phyloP scores from a whole-genome alignment of 352 stramenopile species.

The Phytopythium cucurbitacearum region DNA sequence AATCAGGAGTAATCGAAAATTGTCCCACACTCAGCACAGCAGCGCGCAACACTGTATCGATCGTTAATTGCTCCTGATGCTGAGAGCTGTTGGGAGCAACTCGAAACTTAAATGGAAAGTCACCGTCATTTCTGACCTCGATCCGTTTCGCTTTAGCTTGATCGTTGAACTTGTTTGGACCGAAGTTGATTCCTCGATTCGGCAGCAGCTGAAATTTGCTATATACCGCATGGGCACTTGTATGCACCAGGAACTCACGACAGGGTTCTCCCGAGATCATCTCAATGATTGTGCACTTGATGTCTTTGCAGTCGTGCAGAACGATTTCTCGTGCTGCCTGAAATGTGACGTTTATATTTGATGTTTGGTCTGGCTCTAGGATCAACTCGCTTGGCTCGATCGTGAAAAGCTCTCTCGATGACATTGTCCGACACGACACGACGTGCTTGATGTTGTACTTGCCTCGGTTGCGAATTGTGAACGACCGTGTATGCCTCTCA shows the following conservation, averaged over 20 bases:
- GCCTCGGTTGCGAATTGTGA: slow-evolving; percentile 87
- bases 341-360: slow-evolving; percentile 79
- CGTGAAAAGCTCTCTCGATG: slow-evolving; percentile 63
- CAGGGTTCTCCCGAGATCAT: slow-evolving; percentile 88
- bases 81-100: slow-evolving; percentile 20
- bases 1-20: slow-evolving; percentile 77
- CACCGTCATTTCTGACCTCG: slow-evolving; percentile 92
- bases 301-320: slow-evolving; percentile 90
- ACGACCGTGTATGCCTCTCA: slow-evolving; percentile 71
- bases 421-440: slow-evolving; percentile 50
- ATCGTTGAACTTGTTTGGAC: slow-evolving; percentile 88
- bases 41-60: slow-evolving; percentile 35
- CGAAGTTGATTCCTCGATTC: slow-evolving; percentile 90
- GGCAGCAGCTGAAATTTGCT: slow-evolving; percentile 87
- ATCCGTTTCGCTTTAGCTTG: slow-evolving; percentile 64
- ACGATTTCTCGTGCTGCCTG: slow-evolving; percentile 71
- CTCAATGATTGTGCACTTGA: slow-evolving; percentile 91
- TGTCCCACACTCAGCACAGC: slow-evolving; percentile 53
- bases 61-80: slow-evolving; percentile 14
- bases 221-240: slow-evolving; percentile 75
- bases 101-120: slow-evolving; percentile 90
- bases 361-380: slow-evolving; percentile 65
- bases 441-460: slow-evolving; percentile 93
- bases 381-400: slow-evolving; percentile 77
- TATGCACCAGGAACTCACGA: slow-evolving; percentile 85